These are phyloP conservation scores for Exserohilum rostratum DNA, from an alignment of 2,329 filamentous ascomycete genomes.

Conservation along the genomic window DNA sequence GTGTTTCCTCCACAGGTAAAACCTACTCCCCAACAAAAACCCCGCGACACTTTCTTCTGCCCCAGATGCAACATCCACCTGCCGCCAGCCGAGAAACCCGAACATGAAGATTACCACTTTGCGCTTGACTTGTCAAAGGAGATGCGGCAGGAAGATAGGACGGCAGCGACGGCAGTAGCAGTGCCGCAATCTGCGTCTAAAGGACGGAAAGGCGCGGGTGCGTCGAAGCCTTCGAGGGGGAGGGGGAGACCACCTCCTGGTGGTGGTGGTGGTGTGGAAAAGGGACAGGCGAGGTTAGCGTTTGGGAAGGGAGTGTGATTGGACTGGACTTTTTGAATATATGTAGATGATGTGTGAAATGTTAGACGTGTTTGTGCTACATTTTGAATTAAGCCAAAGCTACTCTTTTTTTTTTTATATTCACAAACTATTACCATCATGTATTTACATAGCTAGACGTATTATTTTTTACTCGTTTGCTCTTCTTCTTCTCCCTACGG, in stretches of 20 bases:
- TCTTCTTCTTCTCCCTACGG: neutral
- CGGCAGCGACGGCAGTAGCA: slow-evolving; percentile 6
- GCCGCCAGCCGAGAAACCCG: slow-evolving; percentile 64
- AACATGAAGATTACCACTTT: slow-evolving; percentile 94
- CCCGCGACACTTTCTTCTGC: slow-evolving; percentile 59
- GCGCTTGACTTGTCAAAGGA: slow-evolving; percentile 81
- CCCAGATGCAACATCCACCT: slow-evolving; percentile 69
- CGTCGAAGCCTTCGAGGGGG: slow-evolving; percentile 33
- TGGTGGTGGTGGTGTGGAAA: slow-evolving; percentile 38
- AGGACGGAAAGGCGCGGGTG: slow-evolving; percentile 10
- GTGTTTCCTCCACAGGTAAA: neutral
- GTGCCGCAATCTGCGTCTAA: neutral
- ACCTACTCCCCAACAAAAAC: slow-evolving; percentile 26
- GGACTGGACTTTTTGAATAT: neutral
- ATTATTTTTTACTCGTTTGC: neutral
- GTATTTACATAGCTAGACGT: no score
- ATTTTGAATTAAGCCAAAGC: neutral
- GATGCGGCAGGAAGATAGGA: slow-evolving; percentile 43
- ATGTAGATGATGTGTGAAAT: no score
- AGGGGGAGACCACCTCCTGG: slow-evolving; percentile 48
- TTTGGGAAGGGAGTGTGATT: slow-evolving; percentile 45
- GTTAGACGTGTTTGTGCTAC: no score
- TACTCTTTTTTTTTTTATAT: neutral
- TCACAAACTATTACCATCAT: neutral
- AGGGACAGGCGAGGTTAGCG: slow-evolving; percentile 53